Conservation (phyloP, 2,329 filamentous ascomycete genomes). For the Chrysoporthe cubensis region DNA sequence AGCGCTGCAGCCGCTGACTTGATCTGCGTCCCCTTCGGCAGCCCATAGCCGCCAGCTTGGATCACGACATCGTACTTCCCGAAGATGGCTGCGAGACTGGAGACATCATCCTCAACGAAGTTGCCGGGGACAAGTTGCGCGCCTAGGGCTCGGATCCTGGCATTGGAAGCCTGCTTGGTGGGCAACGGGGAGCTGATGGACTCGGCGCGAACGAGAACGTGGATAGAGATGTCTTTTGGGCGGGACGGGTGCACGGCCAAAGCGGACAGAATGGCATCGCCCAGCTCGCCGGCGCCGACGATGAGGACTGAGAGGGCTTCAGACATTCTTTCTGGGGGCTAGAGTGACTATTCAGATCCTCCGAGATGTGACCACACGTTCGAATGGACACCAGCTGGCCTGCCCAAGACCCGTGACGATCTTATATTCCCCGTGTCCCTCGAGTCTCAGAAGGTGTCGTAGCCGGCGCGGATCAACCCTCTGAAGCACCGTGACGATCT, state of each 20-base stretch:
- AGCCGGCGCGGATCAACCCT: neutral
- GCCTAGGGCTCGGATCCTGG: constrained; percentile 42
- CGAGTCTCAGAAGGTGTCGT: neutral
- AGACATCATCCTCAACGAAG: constrained; percentile 40
- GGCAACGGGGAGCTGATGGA: constrained; percentile 46
- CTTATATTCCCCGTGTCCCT: no score
- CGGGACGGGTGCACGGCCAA: constrained; percentile 52
- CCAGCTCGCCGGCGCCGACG: constrained; percentile 70
- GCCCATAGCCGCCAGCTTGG: constrained; percentile 63
- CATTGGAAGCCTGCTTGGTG: constrained; percentile 41
- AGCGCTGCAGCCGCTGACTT: constrained; percentile 63
- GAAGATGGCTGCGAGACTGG: constrained; percentile 49
- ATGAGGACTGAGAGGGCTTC: constrained; percentile 53
- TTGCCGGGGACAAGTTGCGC: constrained; percentile 51
- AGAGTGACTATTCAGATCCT: neutral
- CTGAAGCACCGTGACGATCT: neutral
- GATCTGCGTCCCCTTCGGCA: constrained; percentile 57
- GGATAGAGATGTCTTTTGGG: constrained; percentile 42
- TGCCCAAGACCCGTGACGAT: no score
- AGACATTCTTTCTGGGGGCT: neutral
- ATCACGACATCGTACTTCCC: constrained; percentile 57
- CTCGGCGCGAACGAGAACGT: constrained; percentile 57
- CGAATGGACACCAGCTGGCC: no score
- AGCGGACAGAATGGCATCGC: constrained; percentile 56
- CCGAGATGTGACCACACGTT: no score